These are phyloP conservation scores for Ammopiptanthus mongolicus DNA, from an alignment of 306 rosid species.

Conservation along the genomic window DNA sequence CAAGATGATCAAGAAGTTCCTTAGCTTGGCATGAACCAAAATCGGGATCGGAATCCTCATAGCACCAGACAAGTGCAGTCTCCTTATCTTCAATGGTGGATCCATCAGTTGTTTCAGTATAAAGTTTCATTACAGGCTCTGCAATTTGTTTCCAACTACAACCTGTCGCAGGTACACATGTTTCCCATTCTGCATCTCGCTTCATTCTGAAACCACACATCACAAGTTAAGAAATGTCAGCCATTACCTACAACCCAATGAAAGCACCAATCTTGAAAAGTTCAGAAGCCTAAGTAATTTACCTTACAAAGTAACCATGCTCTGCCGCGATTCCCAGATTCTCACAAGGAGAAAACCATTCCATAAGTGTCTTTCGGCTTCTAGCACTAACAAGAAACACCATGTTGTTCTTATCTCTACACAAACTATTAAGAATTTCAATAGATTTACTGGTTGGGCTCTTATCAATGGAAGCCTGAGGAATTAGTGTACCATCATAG, in stretches of 20 bases:
- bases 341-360: slow-evolving; percentile 83
- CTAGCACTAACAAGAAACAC: slow-evolving; percentile 77
- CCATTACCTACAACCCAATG: background rate
- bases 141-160: slow-evolving; percentile 83
- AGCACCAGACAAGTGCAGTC: slow-evolving; percentile 87
- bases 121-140: slow-evolving; percentile 81
- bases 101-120: slow-evolving; percentile 87
- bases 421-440: slow-evolving; percentile 50
- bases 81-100: slow-evolving; percentile 78
- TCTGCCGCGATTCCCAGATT: slow-evolving; percentile 80
- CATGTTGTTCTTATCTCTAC: slow-evolving; percentile 62
- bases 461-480: slow-evolving; percentile 64
- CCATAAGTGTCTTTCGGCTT: slow-evolving; percentile 49
- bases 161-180: slow-evolving; percentile 51
- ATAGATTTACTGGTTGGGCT: slow-evolving; percentile 58
- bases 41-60: slow-evolving; percentile 79
- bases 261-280: background rate
- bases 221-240: background rate
- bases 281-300: background rate
- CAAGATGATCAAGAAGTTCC: slow-evolving; percentile 91
- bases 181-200: slow-evolving; percentile 60
- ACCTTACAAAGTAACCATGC: slow-evolving; percentile 84
- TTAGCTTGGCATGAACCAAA: slow-evolving; percentile 91
- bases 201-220: slow-evolving; percentile 31
- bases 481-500: slow-evolving; percentile 81